Evolutionary conservation across 2,329 filamentous ascomycete species (phyloP).

Genomic region (Neofusicoccum cordaticola): DNA sequence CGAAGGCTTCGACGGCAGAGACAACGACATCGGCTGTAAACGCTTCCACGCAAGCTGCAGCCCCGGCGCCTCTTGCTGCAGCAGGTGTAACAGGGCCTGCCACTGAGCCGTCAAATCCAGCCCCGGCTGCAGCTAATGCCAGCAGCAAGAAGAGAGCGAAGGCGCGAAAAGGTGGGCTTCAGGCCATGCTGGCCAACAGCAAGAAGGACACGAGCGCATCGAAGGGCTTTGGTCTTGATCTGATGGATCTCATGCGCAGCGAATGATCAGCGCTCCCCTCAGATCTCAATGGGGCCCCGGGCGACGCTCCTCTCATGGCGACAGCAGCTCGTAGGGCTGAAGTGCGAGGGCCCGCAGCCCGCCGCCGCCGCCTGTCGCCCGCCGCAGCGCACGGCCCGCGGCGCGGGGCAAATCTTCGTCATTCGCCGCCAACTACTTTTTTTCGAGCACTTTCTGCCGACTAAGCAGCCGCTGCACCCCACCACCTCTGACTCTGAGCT

Average conservation of each 20-base stretch:
- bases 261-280: constrained; percentile 1
- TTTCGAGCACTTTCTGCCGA: constrained; percentile 9
- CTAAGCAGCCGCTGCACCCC: constrained; percentile 6
- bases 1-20: constrained; percentile 11
- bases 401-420: constrained; percentile 14
- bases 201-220: constrained; percentile 32
- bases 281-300: background rate
- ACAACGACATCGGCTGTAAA: background rate
- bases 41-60: background rate
- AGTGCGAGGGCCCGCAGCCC: background rate
- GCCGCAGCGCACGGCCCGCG: constrained; percentile 2
- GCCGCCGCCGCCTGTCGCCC: background rate
- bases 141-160: constrained; percentile 57
- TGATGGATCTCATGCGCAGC: constrained; percentile 55
- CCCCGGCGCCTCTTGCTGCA: background rate
- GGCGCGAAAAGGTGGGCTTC: constrained; percentile 53
- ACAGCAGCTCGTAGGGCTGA: constrained; percentile 8
- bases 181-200: constrained; percentile 51
- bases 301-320: background rate
- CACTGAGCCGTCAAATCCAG: background rate
- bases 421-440: constrained; percentile 10
- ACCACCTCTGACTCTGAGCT: background rate
- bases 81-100: background rate
- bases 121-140: constrained; percentile 36
- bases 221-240: constrained; percentile 42